phyloP scores from a whole-genome alignment of 78 protist genomes.

The Dictyostelium firmibasis region DNA sequence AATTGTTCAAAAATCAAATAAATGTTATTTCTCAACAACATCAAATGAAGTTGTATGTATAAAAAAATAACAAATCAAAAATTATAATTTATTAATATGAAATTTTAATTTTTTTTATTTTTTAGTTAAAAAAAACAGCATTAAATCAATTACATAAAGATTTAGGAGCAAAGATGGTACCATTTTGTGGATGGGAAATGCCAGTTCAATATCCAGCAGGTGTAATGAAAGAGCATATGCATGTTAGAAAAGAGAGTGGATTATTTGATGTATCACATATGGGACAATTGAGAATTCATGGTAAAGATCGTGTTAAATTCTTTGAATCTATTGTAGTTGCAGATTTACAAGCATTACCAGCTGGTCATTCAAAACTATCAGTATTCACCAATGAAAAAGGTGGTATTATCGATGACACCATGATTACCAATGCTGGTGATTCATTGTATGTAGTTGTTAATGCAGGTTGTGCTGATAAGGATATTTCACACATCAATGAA shows the following conservation, averaged over 20 bases:
- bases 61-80: too few species aligned
- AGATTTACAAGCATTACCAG: slow-evolving; percentile 78
- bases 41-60: background rate
- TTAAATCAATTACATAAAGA: slow-evolving; percentile 87
- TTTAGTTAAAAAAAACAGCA: slow-evolving; percentile 88
- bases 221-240: slow-evolving; percentile 81
- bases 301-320: slow-evolving; percentile 92
- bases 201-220: slow-evolving; percentile 91
- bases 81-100: too few species aligned
- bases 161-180: slow-evolving; percentile 93
- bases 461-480: slow-evolving; percentile 96
- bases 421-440: slow-evolving; percentile 89
- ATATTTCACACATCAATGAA: slow-evolving; percentile 85
- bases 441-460: slow-evolving; percentile 93
- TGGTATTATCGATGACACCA: slow-evolving; percentile 97
- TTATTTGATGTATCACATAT: slow-evolving; percentile 98
- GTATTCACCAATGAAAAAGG: slow-evolving; percentile 92
- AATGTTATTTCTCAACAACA: background rate
- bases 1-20: background rate
- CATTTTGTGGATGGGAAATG: slow-evolving; percentile 95
- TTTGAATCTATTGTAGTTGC: slow-evolving; percentile 87
- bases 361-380: slow-evolving; percentile 38
- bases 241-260: slow-evolving; percentile 80
- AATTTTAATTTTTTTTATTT: too few species aligned
- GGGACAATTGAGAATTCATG: slow-evolving; percentile 90